phyloP scores from a whole-genome alignment of 345 rosid species.

The Lepidium africanum region DNA sequence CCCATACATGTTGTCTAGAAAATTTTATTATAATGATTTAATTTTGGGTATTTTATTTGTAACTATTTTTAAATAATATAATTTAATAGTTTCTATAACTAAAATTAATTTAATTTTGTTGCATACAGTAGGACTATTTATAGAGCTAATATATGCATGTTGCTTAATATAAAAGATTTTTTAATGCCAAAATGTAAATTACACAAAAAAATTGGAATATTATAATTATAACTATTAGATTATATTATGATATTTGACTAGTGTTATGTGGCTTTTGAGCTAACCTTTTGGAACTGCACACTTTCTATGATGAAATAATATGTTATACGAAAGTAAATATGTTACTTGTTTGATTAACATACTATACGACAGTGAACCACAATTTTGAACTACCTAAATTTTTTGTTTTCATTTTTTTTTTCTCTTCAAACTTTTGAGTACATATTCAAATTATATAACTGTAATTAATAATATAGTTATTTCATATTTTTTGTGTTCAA shows the following conservation, averaged over 20 bases:
- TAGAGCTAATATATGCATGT: neutral
- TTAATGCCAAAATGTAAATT: neutral
- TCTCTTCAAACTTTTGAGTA: too few relatives aligned
- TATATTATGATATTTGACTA: neutral
- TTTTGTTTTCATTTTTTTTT: too few relatives aligned
- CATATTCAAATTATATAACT: neutral
- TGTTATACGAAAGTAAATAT: conserved; percentile 10
- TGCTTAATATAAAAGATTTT: too few relatives aligned
- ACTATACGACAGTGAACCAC: conserved; percentile 9
- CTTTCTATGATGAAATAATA: conserved; percentile 16
- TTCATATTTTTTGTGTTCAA: neutral
- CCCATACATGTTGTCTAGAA: too few relatives aligned
- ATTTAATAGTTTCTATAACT: neutral
- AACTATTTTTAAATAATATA: neutral
- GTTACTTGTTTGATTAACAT: conserved; percentile 23
- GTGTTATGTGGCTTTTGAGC: neutral
- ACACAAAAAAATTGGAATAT: neutral
- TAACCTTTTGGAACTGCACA: conserved; percentile 19
- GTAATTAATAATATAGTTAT: neutral
- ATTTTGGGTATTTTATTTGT: neutral
- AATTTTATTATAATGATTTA: neutral
- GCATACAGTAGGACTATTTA: neutral
- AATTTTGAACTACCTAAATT: neutral
- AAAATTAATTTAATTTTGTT: neutral
- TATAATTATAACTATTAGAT: neutral